A percentile compares a stretch with the other conserved stretches of the same genome.
These are phyloP conservation scores for Pisolithus orientalis DNA, from an alignment of 768 basidiomycete genomes.

Conservation along the genomic window DNA sequence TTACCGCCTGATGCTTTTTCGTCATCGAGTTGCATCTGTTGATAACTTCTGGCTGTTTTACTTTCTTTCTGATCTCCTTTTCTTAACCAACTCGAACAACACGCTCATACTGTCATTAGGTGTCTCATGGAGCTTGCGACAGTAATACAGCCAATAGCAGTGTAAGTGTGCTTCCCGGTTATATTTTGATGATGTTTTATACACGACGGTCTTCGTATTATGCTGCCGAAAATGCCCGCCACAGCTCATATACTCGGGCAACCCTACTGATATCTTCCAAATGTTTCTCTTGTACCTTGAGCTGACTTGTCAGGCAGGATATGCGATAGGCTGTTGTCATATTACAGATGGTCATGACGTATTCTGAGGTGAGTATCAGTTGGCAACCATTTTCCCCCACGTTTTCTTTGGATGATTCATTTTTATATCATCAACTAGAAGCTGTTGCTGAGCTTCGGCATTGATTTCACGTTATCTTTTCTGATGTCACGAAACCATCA, in stretches of 20 bases:
- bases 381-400: neutral
- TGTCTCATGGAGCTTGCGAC: no score
- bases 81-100: neutral
- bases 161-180: neutral
- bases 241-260: slow-evolving; percentile 86
- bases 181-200: neutral
- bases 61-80: slow-evolving; percentile 56
- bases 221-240: slow-evolving; percentile 87
- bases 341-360: no score
- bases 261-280: slow-evolving; percentile 53
- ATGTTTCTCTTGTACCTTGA: neutral
- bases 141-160: neutral
- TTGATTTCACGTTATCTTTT: slow-evolving; percentile 41
- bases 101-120: neutral
- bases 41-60: slow-evolving; percentile 3
- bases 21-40: slow-evolving; percentile 22
- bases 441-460: slow-evolving; percentile 78
- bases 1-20: neutral
- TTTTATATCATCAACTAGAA: slow-evolving; percentile 73
- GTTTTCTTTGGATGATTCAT: slow-evolving; percentile 16
- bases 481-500: slow-evolving; percentile 24
- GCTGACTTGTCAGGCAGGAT: neutral
- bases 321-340: no score
- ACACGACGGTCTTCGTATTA: slow-evolving; percentile 91
- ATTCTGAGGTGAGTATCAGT: slow-evolving; percentile 7